phyloP scores from a whole-genome alignment of 1,284 basidiomycete species.

The Pascua guehoae region DNA sequence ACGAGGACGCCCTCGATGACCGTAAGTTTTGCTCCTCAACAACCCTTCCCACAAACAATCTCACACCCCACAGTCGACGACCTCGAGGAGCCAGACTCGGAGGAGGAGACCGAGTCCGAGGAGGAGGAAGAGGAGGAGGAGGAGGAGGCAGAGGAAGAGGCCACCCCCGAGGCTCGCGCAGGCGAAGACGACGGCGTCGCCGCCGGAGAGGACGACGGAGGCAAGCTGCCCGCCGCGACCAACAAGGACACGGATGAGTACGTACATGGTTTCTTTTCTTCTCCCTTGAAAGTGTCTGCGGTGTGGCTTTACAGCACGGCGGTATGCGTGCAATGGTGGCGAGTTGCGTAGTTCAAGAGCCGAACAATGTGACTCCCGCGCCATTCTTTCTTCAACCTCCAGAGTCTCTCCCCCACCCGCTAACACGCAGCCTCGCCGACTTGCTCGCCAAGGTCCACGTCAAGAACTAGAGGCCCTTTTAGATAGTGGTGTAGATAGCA shows the following conservation, averaged over 20 bases:
- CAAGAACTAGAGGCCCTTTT: slow-evolving; percentile 13
- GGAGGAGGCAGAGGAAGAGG: slow-evolving; percentile 45
- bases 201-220: slow-evolving; percentile 29
- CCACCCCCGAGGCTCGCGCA: slow-evolving; percentile 47
- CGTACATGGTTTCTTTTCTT: slow-evolving; percentile 11
- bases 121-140: slow-evolving; percentile 52
- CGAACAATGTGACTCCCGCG: too few species aligned
- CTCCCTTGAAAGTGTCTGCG: background rate
- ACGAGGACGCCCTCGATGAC: slow-evolving; percentile 77
- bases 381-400: too few species aligned
- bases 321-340: too few species aligned
- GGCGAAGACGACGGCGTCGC: slow-evolving; percentile 36
- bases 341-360: too few species aligned
- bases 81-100: slow-evolving; percentile 59
- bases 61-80: slow-evolving; percentile 56
- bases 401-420: background rate
- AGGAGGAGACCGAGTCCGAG: slow-evolving; percentile 52
- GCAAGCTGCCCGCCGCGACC: slow-evolving; percentile 26
- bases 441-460: slow-evolving; percentile 35
- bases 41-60: background rate
- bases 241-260: slow-evolving; percentile 44
- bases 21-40: slow-evolving; percentile 34
- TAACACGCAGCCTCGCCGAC: slow-evolving; percentile 37
- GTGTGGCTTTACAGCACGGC: too few species aligned
- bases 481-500: background rate